Evolutionary conservation across 805 yeast species (phyloP), one percentile per base, ranked within the genome.

Genomic region (Candida maris): DNA sequence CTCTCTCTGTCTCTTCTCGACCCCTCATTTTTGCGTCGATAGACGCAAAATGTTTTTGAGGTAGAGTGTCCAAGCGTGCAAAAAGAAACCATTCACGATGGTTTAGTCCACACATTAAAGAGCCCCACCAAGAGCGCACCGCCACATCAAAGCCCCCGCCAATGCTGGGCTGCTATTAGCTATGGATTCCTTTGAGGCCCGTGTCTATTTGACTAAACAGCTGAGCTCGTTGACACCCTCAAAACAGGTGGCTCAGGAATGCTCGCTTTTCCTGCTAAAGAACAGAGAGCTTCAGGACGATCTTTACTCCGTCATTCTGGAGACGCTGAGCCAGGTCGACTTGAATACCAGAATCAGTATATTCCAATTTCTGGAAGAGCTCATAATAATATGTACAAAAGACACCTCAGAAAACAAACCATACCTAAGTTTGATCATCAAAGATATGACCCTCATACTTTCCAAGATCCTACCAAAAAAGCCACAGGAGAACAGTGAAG

Each of bases 101-200:
- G n/a, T n/a, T n/a, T n/a, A n/a, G n/a, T n/a, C n/a, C n/a, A n/a
- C n/a, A n/a, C n/a, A n/a, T n/a, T n/a, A n/a, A n/a, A n/a, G n/a
- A n/a, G n/a, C n/a, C n/a, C n/a, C n/a, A n/a, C n/a, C n/a, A n/a
- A n/a, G n/a, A n/a, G n/a, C n/a, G n/a, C n/a, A n/a, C n/a, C n/a
- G n/a, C n/a, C n/a, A n/a, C n/a, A n/a, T n/a, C n/a, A n/a, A n/a
- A n/a, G n/a, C n/a, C n/a, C n/a, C n/a, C n/a, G n/a, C n/a, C n/a
- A n/a, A n/a, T n/a, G n/a, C n/a, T n/a, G n/a, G n/a, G n/a, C n/a
- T n/a, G n/a, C n/a, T n/a, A n/a, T n/a, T n/a, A n/a, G n/a, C n/a
- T n/a, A 86, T 89, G 95, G 96, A 89, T 56, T 80, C 96, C 1
- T 85, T 91, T 57, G 96, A 86, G 52, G 88, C 89, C 4, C 73